Conservation (phyloP, 371 early-diverging fungal species). For the Parasitella parasitica region DNA sequence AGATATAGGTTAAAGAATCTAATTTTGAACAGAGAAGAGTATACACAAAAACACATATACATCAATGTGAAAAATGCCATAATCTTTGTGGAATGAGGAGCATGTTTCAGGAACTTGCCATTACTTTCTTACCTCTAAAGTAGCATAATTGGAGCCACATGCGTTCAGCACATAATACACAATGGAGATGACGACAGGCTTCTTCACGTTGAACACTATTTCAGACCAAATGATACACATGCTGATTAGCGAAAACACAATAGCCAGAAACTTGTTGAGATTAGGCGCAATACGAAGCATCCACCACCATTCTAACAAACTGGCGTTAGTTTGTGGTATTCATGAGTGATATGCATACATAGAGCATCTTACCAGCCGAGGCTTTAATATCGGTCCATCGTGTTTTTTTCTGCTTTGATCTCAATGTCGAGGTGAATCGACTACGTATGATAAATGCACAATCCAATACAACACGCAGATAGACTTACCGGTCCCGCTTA, state of each 20-base stretch:
- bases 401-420: background rate
- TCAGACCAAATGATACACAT: constrained; percentile 89
- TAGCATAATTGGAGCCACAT: constrained; percentile 53
- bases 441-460: background rate
- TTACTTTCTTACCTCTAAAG: constrained; percentile 49
- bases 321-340: background rate
- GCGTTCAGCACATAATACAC: constrained; percentile 48
- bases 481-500: constrained; percentile 54
- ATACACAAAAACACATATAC: constrained; percentile 93
- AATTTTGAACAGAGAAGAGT: constrained; percentile 85
- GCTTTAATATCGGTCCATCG: constrained; percentile 5
- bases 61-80: constrained; percentile 74
- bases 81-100: constrained; percentile 40
- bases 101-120: no score
- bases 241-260: constrained; percentile 64
- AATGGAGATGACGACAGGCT: constrained; percentile 56
- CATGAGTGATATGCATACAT: background rate
- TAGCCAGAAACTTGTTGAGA: constrained; percentile 54
- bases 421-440: constrained; percentile 16
- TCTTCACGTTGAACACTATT: constrained; percentile 72
- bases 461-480: background rate
- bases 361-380: background rate
- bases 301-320: constrained; percentile 78
- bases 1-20: constrained; percentile 81
- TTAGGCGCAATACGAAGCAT: constrained; percentile 70